Conservation (phyloP, 2,329 filamentous ascomycete genomes). For the Dactylellina drechsleri region DNA sequence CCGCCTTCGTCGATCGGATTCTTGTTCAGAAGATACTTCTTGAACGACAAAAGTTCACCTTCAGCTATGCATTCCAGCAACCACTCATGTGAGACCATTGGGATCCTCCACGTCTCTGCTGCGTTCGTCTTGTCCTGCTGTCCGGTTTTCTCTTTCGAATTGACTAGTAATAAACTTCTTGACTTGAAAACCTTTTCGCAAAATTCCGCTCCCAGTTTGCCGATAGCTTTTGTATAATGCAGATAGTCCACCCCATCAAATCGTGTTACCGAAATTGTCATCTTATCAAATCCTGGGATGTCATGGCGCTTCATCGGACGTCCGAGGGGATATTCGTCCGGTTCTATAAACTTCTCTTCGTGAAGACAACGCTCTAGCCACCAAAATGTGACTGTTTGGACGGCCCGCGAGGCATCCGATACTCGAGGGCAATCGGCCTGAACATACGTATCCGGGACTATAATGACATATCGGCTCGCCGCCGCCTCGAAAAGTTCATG, state of each 20-base stretch:
- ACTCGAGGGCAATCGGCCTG: conserved; percentile 57
- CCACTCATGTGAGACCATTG: conserved; percentile 84
- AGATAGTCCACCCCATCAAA: conserved; percentile 86
- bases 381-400: conserved; percentile 80
- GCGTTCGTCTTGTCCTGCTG: conserved; percentile 79
- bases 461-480: conserved; percentile 51
- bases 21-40: conserved; percentile 53
- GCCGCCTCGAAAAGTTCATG: conserved; percentile 55
- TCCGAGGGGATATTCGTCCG: conserved; percentile 76
- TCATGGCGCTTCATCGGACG: conserved; percentile 72
- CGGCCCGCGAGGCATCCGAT: conserved; percentile 60
- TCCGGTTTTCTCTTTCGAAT: conserved; percentile 64
- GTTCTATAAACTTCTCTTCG: conserved; percentile 75
- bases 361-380: conserved; percentile 91
- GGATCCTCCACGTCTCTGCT: conserved; percentile 78
- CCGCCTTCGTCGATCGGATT: conserved; percentile 19
- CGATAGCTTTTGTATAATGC: conserved; percentile 81
- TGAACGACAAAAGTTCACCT: conserved; percentile 51
- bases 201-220: conserved; percentile 77
- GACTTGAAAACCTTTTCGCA: conserved; percentile 77
- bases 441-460: conserved; percentile 64
- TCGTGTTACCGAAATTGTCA: conserved; percentile 81
- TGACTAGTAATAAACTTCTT: conserved; percentile 80
- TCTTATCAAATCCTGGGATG: conserved; percentile 70
- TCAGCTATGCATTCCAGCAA: conserved; percentile 80